These are phyloP conservation scores for sweet orange (Citrus sinensis) DNA, from an alignment of 345 rosid species.

Conservation along the genomic window DNA sequence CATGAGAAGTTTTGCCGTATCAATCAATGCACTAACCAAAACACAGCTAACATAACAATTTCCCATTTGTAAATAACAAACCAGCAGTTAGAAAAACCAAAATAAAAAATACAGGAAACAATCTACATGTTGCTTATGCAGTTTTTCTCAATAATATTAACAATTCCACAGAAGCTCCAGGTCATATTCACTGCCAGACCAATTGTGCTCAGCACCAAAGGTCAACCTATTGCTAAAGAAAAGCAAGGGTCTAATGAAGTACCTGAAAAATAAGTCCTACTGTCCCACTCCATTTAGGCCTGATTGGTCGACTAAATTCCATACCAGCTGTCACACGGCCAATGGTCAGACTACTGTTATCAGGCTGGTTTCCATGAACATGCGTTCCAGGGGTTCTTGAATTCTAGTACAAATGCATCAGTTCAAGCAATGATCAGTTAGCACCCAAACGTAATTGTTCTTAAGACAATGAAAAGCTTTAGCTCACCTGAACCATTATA, in stretches of 20 bases:
- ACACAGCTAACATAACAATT: neutral
- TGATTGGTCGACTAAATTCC: slow-evolving; percentile 88
- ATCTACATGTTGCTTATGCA: neutral
- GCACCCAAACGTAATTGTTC: slow-evolving; percentile 1
- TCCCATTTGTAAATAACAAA: neutral
- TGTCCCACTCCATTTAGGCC: slow-evolving; percentile 98
- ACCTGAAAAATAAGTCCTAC: slow-evolving; percentile 93
- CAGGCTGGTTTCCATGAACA: slow-evolving; percentile 86
- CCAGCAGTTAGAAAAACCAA: too few relatives aligned
- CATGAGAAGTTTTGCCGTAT: neutral
- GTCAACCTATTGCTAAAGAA: neutral
- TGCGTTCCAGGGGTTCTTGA: slow-evolving; percentile 94
- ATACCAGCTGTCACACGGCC: slow-evolving; percentile 80
- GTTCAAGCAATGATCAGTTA: slow-evolving; percentile 16
- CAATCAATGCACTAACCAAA: neutral
- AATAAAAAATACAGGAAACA: neutral
- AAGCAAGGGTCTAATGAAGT: neutral
- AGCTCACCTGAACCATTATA: slow-evolving; percentile 78
- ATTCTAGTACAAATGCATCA: slow-evolving; percentile 45
- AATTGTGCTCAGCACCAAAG: neutral
- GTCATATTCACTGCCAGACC: neutral
- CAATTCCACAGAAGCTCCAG: neutral
- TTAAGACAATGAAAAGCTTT: neutral
- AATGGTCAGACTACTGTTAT: slow-evolving; percentile 63
- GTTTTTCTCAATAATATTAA: neutral